Conservation (phyloP, 148 eudicot species). For the Rhododendron ferrugineum region DNA sequence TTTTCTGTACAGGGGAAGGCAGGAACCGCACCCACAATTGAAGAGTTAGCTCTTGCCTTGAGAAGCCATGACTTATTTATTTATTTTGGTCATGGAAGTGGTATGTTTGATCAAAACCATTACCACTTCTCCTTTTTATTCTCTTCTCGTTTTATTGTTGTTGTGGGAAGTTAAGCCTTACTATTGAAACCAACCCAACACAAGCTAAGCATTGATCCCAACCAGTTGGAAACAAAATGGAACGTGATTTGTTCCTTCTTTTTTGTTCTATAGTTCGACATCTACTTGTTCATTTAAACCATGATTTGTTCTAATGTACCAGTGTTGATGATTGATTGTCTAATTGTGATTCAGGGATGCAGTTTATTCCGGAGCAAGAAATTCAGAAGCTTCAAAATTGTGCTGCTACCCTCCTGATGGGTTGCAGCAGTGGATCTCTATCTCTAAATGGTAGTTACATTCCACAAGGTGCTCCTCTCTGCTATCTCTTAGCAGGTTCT, state of each 20-base stretch:
- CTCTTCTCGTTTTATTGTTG: background rate
- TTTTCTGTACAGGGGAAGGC: slow-evolving; percentile 59
- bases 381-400: slow-evolving; percentile 66
- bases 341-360: slow-evolving; percentile 45
- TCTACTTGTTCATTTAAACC: background rate
- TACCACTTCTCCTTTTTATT: background rate
- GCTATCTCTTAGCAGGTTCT: slow-evolving; percentile 78
- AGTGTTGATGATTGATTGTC: background rate
- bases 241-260: background rate
- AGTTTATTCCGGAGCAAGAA: slow-evolving; percentile 65
- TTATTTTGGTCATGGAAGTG: slow-evolving; percentile 96
- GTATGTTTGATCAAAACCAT: slow-evolving; percentile 28
- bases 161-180: background rate
- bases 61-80: slow-evolving; percentile 72
- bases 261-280: background rate
- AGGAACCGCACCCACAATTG: slow-evolving; percentile 63
- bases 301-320: background rate
- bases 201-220: background rate
- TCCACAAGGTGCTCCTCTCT: slow-evolving; percentile 72
- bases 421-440: slow-evolving; percentile 86
- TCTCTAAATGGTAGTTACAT: slow-evolving; percentile 49
- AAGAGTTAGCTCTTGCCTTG: slow-evolving; percentile 65
- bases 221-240: background rate
- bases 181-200: background rate
- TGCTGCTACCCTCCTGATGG: slow-evolving; percentile 79